Evolutionary conservation across 495 filamentous ascomycete species (phyloP), one percentile per base, ranked within the genome.

Genomic region (Entonaema liquescens): DNA sequence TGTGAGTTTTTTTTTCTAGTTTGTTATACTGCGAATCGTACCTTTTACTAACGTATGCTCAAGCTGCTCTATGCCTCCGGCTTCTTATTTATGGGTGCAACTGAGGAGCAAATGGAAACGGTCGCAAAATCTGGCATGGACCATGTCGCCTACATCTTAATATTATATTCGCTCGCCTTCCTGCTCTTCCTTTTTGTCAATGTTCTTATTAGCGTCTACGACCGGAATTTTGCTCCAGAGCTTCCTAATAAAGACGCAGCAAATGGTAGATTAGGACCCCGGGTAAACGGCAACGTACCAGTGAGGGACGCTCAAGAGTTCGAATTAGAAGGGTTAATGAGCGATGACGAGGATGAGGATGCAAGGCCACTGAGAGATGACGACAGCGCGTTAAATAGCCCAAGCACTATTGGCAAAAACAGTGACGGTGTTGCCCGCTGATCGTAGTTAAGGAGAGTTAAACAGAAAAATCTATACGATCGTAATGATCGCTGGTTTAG

Each of bases 31-130:
- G 4, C 15, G 54, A 25, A 38, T 21, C 23, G 6, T 23, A 33
- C 38, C 63, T 52, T 1, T 52, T 2, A 42, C 65, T 74, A 73
- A 68, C 28, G 0, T 36, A 23, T 36, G 0, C 29, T n/a, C 23
- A 59, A 97, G 93, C 87, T 98, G 21, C 88, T 98, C 19, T 97
- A 91, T 74, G 93, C 95, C 42, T 93, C 95, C 3, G 95, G 95
- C 29, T 96, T 99, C 80, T 86, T 98, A 59, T 98, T 99, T 84
- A 96, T 98, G 93, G 91, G 92, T 56, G 95, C 96, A 25, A 98
- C 92, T 2, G 95, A 99, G 78, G 95, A 98, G 77, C 95, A 99
- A 77, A 95, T 98, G 91, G 74, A 84, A 36, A 80, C 98, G 1
- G 81, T 98, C 12, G 81, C 86, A 50, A 82, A 86, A 50, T 90